A percentile compares a stretch with the other conserved stretches of the same genome.
Conservation (phyloP, 768 basidiomycete genomes). For the Leucocoprinus sp. region DNA sequence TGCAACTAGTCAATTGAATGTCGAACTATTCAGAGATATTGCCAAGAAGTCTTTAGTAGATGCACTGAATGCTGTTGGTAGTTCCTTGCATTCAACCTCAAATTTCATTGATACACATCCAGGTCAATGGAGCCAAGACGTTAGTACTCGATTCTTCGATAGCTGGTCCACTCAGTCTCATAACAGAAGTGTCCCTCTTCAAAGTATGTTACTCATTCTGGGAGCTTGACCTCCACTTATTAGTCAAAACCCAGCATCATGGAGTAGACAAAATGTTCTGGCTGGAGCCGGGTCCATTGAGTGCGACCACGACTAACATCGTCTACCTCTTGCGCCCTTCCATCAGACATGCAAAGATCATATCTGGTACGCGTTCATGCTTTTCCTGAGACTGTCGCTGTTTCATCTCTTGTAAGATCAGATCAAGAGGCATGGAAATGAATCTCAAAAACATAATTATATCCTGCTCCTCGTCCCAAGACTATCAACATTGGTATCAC, state of each 20-base stretch:
- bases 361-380: constrained; percentile 65
- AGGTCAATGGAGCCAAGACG: constrained; percentile 94
- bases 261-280: constrained; percentile 99
- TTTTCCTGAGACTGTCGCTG: constrained; percentile 12
- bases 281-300: constrained; percentile 85
- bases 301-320: constrained; percentile 78
- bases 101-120: constrained; percentile 10
- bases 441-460: constrained; percentile 73
- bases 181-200: constrained; percentile 88
- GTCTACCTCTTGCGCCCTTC: constrained; percentile 89
- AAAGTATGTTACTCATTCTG: constrained; percentile 49
- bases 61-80: constrained; percentile 69
- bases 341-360: constrained; percentile 79
- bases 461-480: constrained; percentile 85
- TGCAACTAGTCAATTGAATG: constrained; percentile 37
- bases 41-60: constrained; percentile 78
- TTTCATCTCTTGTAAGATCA: constrained; percentile 60
- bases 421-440: constrained; percentile 70
- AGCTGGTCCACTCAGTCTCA: constrained; percentile 86
- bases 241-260: constrained; percentile 67
- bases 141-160: constrained; percentile 86
- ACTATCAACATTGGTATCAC: constrained; percentile 75
- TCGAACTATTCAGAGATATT: constrained; percentile 65
- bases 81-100: constrained; percentile 1
- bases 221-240: neutral